Base-by-base conservation (phyloP, 495 filamentous ascomycete genomes). In the Aspergillus funiculosus region DNA sequence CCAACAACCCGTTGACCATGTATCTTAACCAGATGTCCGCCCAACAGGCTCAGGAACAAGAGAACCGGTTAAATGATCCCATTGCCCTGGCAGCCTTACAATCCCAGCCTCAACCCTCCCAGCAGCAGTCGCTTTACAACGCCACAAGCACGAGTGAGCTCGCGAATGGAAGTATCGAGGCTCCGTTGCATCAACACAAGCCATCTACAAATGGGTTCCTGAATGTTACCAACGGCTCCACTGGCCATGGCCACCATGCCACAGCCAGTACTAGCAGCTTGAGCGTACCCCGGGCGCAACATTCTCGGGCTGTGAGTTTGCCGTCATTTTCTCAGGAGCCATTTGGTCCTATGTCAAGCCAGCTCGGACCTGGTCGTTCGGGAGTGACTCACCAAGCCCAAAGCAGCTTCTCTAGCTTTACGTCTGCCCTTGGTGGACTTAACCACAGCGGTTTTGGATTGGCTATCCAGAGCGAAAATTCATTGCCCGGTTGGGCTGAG, bases 1-100 rank as follows among this genome's bases (percentile, higher is more conserved):
- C 73, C 44, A 90, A 78, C 72, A 98, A 98, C 62, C 92, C 92
- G 0, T 67, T 98, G 58, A 94, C 87, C n/a, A 77, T 95, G 82
- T 95, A 94, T 62, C 78, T 95, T 29, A 86, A 79, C 61, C 88
- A 94, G 61, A 83, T 89, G 39, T 87, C 81, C 2, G 77, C 86
- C 19, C 85, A 91, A 60, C 82, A 86, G 15, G 77, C 83, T 27
- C 78, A 78, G 39, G 79, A 82, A 44, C 76, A 80, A 52, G 76
- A 77, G 45, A 73, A 72, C 51, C 70, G 67, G 4, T 37, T 69
- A 38, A 60, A 57, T 32, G 78, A 79, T 50, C 67, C 73, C 3
- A 73, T 72, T 56, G 64, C 69, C 14, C 61, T 78, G 30, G 63
- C 65, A 20, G 63, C 64, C 27, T 52, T 77, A 5, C 85, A 90